phyloP scores from a whole-genome alignment of 2,329 filamentous ascomycete genomes.

The Fusarium sp. region DNA sequence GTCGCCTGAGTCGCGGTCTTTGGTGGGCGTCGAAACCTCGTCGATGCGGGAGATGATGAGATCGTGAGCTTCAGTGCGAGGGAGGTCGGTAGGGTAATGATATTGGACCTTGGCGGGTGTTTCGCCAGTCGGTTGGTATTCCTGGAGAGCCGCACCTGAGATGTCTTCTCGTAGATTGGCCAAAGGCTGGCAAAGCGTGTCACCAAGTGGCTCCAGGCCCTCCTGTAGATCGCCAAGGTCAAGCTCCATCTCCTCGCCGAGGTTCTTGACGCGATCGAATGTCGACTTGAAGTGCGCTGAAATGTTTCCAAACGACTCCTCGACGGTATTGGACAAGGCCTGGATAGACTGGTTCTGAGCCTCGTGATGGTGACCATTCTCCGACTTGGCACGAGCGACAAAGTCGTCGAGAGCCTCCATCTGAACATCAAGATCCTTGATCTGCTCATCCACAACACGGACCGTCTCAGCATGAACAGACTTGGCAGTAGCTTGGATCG shows the following conservation, averaged over 20 bases:
- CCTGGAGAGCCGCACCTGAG: conserved; percentile 69
- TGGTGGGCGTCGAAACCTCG: conserved; percentile 42
- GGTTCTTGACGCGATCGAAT: conserved; percentile 70
- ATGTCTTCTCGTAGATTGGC: conserved; percentile 76
- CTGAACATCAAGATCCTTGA: conserved; percentile 85
- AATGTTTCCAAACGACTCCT: conserved; percentile 76
- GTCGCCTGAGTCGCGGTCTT: conserved; percentile 42
- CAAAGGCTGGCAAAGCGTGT: conserved; percentile 73
- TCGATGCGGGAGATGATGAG: conserved; percentile 55
- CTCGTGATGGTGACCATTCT: conserved; percentile 81
- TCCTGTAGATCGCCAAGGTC: conserved; percentile 67
- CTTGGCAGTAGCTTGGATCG: conserved; percentile 83
- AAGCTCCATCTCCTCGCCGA: conserved; percentile 73
- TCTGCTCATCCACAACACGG: conserved; percentile 87
- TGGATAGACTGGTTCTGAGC: conserved; percentile 73
- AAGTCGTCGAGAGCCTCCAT: conserved; percentile 92
- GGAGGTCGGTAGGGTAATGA: conserved; percentile 79
- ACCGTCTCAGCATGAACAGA: conserved; percentile 92
- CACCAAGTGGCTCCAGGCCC: conserved; percentile 67
- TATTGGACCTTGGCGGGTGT: conserved; percentile 87
- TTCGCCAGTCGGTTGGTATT: conserved; percentile 85
- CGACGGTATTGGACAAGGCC: conserved; percentile 71
- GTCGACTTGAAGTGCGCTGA: conserved; percentile 74
- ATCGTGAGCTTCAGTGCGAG: conserved; percentile 70
- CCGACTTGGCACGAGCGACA: conserved; percentile 79